Evolutionary conservation across 306 rosid species (phyloP), one percentile per base, ranked within the genome.

Genomic region (Albizia julibrissin): DNA sequence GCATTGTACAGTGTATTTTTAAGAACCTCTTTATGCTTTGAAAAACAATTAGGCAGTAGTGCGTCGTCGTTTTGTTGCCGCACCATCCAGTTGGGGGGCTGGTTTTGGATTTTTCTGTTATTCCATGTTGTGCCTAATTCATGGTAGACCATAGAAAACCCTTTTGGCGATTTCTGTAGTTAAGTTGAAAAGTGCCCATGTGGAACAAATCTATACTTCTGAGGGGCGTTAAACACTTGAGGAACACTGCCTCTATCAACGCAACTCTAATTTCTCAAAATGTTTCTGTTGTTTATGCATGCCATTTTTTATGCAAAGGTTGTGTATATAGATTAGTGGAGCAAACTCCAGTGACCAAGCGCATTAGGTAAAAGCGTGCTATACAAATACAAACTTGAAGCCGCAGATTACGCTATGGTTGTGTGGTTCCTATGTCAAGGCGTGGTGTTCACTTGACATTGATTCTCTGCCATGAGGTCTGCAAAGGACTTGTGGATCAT

Each of bases 381-480:
- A 33, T 83, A 79, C 72, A 73, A n/a, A 29, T 5, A 26, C 58
- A 40, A 76, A 29, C 21, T 6, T 18, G 27, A 29, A 77, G 33
- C 73, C 11, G 3, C 9, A n/a, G 40, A 40, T 76, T 37, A 42
- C 5, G 12, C 47, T 27, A 21, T 62, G 19, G 19, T 76, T 26
- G 43, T 78, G 9, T n/a, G 6, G 8, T 22, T 22, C 40, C 16
- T 49, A 24, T 16, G 29, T 34, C 2, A 80, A 19, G 69, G 54
- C n/a, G 7, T 71, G 56, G 47, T 29, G 67, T 64, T 76, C 77
- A 74, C 16, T 72, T 9, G 91, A 88, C 40, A 86, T 40, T 7
- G 91, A 85, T 33, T 85, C 90, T 73, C 98, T 92, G 72, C 88
- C 83, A 73, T 91, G 97, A 64, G 93, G 91, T 39, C 26, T 87